These are phyloP conservation scores for Fulvia fulva DNA, from an alignment of 2,329 filamentous ascomycete genomes.

Conservation along the genomic window DNA sequence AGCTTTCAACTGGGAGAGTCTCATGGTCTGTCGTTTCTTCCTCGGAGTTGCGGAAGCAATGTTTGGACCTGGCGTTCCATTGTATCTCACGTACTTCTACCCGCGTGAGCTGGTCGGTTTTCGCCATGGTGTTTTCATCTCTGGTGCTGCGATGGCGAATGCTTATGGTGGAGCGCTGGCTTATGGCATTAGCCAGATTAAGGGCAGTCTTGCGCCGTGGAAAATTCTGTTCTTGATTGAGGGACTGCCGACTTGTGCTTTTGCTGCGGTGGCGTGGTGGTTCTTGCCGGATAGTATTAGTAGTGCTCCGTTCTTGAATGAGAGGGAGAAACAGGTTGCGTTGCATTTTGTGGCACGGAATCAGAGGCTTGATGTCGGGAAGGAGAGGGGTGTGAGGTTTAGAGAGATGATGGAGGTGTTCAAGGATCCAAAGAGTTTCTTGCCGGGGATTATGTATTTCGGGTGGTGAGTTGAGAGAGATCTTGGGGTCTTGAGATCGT, in stretches of 20 bases:
- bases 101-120: slow-evolving; percentile 54
- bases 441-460: slow-evolving; percentile 22
- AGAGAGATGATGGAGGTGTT: slow-evolving; percentile 19
- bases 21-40: slow-evolving; percentile 49
- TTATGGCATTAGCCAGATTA: slow-evolving; percentile 61
- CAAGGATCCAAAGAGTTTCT: slow-evolving; percentile 20
- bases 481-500: not conserved
- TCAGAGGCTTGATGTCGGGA: slow-evolving; percentile 17
- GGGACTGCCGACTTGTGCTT: slow-evolving; percentile 56
- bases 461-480: slow-evolving; percentile 13
- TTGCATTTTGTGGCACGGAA: slow-evolving; percentile 19
- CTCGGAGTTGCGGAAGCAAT: slow-evolving; percentile 39
- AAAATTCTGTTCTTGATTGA: slow-evolving; percentile 60
- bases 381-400: slow-evolving; percentile 18
- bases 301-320: slow-evolving; percentile 42
- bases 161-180: slow-evolving; percentile 68
- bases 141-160: slow-evolving; percentile 65
- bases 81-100: slow-evolving; percentile 63
- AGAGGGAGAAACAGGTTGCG: slow-evolving; percentile 42
- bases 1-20: slow-evolving; percentile 41
- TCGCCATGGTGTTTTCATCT: slow-evolving; percentile 52
- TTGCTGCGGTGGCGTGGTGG: slow-evolving; percentile 52
- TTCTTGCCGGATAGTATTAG: slow-evolving; percentile 45
- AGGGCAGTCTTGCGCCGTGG: slow-evolving; percentile 58
- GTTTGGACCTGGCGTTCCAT: slow-evolving; percentile 51